Evolutionary conservation across 768 basidiomycete species (phyloP).

Genomic region (Russula brevipes): DNA sequence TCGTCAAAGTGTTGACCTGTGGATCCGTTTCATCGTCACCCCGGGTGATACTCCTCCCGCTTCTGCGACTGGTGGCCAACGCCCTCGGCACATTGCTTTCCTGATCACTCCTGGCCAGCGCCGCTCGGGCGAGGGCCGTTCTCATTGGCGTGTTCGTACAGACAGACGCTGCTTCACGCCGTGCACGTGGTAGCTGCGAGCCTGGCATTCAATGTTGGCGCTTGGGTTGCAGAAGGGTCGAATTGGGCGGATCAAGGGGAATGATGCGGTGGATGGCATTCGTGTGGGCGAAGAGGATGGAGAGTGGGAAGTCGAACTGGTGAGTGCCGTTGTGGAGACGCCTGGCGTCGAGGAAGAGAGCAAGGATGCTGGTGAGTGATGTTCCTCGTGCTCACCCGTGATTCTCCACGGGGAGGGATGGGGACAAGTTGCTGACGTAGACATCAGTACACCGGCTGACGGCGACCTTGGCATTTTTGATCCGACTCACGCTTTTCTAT

Average conservation of each 20-base stretch:
- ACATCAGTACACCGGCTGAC: no score
- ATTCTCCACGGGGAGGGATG: no score
- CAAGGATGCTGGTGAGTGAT: no score
- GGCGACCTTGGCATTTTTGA: no score
- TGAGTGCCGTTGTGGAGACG: no score
- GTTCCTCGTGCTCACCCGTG: no score
- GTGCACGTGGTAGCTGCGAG: conserved; percentile 76
- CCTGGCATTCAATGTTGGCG: conserved; percentile 74
- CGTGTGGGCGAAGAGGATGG: conserved; percentile 50
- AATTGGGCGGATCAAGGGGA: conserved; percentile 39
- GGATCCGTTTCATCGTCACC: conserved; percentile 28
- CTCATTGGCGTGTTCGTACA: conserved; percentile 57
- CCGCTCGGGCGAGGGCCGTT: conserved; percentile 32
- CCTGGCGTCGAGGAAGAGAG: no score
- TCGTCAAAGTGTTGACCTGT: conserved; percentile 41
- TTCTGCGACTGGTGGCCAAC: conserved; percentile 68
- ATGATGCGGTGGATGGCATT: conserved; percentile 28
- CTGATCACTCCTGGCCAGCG: conserved; percentile 37
- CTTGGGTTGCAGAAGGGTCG: conserved; percentile 56
- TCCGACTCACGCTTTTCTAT: no score
- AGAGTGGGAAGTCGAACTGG: conserved; percentile 46
- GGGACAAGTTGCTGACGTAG: no score
- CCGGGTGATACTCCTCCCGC: conserved; percentile 56
- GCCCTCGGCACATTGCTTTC: conserved; percentile 47
- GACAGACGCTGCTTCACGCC: conserved; percentile 52